Percentiles rank a stretch among this genome's conserved stretches.
Evolutionary conservation across 768 basidiomycete species (phyloP).

Genomic region (Phaeotremella skinneri): DNA sequence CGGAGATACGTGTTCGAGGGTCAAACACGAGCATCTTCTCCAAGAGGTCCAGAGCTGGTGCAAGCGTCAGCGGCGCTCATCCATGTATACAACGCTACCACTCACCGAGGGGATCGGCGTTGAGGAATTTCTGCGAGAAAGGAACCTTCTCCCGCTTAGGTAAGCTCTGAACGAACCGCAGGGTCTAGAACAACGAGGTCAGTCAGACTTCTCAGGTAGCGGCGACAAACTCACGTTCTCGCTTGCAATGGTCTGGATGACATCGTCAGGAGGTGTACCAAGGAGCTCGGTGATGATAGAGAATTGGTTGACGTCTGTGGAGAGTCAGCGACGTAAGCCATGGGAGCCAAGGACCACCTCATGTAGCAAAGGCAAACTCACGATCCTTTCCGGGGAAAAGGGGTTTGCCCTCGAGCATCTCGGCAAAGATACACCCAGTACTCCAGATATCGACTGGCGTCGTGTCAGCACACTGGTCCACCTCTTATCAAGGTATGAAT

Average conservation of each 20-base stretch:
- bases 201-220: neutral
- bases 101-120: conserved; percentile 79
- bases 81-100: conserved; percentile 14
- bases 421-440: conserved; percentile 98
- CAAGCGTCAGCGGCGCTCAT: neutral
- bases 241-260: conserved; percentile 96
- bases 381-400: conserved; percentile 99
- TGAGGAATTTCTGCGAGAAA: conserved; percentile 87
- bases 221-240: conserved; percentile 71
- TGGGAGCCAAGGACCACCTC: neutral
- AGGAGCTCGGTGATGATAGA: conserved; percentile 98
- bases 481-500: neutral
- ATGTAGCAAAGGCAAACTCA: conserved; percentile 59
- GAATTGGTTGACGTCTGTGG: conserved; percentile 94
- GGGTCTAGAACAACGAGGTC: conserved; percentile 61
- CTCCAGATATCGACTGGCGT: conserved; percentile 90
- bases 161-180: conserved; percentile 95
- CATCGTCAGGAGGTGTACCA: conserved; percentile 99
- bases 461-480: conserved; percentile 5
- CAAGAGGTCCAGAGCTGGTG: conserved; percentile 81
- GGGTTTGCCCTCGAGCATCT: conserved; percentile 98
- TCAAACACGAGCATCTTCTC: conserved; percentile 99
- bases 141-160: conserved; percentile 95
- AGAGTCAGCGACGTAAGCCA: conserved; percentile 1
- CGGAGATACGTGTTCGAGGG: conserved; percentile 93